A percentile compares a stretch with the other conserved stretches of the same genome.
Conservation (phyloP, 352 stramenopile genomes). For the Phytopythium kandeliae region DNA sequence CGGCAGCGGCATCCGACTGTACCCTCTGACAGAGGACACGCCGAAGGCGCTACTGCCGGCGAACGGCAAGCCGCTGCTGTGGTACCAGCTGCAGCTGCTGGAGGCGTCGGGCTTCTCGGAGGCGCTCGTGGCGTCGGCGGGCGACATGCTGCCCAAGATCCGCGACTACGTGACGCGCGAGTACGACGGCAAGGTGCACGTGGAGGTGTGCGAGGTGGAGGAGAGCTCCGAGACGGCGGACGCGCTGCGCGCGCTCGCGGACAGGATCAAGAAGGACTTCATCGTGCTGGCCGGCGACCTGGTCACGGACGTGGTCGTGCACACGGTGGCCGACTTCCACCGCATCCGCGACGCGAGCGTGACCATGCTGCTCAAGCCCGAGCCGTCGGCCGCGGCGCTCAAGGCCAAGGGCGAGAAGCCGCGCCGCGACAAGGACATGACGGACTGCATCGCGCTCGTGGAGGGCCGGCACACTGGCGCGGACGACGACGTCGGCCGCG, state of each 20-base stretch:
- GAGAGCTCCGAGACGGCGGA: conserved; percentile 74
- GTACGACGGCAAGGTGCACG: conserved; percentile 78
- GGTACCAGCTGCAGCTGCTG: conserved; percentile 79
- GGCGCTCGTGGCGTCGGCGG: conserved; percentile 62
- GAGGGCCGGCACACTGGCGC: conserved; percentile 18
- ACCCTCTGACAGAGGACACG: conserved; percentile 72
- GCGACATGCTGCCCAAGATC: conserved; percentile 53
- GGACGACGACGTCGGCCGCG: conserved; percentile 43
- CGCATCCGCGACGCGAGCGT: conserved; percentile 78
- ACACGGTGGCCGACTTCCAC: conserved; percentile 79
- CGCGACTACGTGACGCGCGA: conserved; percentile 73
- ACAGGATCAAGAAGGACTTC: conserved; percentile 80
- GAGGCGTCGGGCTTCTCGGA: conserved; percentile 76
- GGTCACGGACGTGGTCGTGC: conserved; percentile 72
- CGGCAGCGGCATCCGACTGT: conserved; percentile 72
- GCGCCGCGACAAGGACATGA: conserved; percentile 75
- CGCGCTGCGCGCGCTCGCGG: conserved; percentile 56
- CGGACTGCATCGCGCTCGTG: conserved; percentile 70
- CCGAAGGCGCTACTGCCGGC: conserved; percentile 64
- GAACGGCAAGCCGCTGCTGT: conserved; percentile 64
- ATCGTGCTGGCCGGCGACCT: conserved; percentile 77
- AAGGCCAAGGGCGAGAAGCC: conserved; percentile 64
- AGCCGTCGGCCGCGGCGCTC: conserved; percentile 13
- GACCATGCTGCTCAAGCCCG: conserved; percentile 76
- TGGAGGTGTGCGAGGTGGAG: conserved; percentile 66